Evolutionary conservation across 176 grass and related monocot genomes (phyloP).

Genomic region (Olyra latifolia): DNA sequence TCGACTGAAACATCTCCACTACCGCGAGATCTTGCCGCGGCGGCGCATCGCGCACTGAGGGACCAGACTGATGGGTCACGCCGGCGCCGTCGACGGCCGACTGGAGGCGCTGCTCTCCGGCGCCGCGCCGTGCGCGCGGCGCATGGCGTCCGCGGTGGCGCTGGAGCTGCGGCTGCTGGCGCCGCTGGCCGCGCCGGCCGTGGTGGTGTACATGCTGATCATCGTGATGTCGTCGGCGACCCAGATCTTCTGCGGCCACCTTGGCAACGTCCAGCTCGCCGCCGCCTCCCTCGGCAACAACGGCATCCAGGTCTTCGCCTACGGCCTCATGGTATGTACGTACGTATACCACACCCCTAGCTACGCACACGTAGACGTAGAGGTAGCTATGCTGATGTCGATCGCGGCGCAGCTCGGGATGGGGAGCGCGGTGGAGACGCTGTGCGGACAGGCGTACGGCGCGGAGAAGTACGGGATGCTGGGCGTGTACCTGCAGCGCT

Average conservation of each 20-base stretch:
- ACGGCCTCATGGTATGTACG: slow-evolving; percentile 59
- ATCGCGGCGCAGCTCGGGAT: slow-evolving; percentile 60
- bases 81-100: slow-evolving; percentile 16
- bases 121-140: not conserved
- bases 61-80: not conserved
- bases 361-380: not conserved
- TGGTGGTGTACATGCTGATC: slow-evolving; percentile 66
- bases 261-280: slow-evolving; percentile 76
- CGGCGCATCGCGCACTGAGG: not conserved
- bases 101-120: slow-evolving; percentile 58
- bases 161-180: slow-evolving; percentile 57
- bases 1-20: no score
- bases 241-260: slow-evolving; percentile 70
- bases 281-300: slow-evolving; percentile 80
- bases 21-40: no score
- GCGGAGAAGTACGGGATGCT: slow-evolving; percentile 81
- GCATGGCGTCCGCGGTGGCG: slow-evolving; percentile 25
- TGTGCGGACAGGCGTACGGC: slow-evolving; percentile 86
- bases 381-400: not conserved
- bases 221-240: slow-evolving; percentile 62
- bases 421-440: slow-evolving; percentile 93
- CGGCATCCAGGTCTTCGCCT: slow-evolving; percentile 77
- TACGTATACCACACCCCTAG: not conserved
- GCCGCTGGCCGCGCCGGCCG: slow-evolving; percentile 54
- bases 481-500: slow-evolving; percentile 80